Percentiles rank a stretch among this genome's conserved stretches.
Conservation (phyloP, 352 stramenopile genomes). For the Phytopythium ostracodes region DNA sequence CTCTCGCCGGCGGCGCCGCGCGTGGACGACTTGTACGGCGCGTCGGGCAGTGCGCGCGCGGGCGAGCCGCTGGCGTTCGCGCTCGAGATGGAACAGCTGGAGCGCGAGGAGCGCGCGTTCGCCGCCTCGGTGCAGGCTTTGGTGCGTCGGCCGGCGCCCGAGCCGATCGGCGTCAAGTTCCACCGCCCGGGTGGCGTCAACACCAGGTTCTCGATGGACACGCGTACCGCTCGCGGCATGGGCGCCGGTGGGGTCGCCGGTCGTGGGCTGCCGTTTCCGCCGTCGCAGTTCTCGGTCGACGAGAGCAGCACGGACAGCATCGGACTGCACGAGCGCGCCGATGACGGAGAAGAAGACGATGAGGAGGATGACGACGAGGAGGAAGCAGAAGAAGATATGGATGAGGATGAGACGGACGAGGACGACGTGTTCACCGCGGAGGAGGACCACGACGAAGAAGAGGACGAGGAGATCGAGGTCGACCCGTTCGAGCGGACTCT, state of each 20-base stretch:
- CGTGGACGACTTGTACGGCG: slow-evolving; percentile 61
- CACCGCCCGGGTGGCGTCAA: slow-evolving; percentile 17
- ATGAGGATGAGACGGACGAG: slow-evolving; percentile 24
- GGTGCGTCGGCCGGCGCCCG: slow-evolving; percentile 39
- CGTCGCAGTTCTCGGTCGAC: slow-evolving; percentile 1
- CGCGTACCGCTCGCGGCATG: not conserved
- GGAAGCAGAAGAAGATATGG: slow-evolving; percentile 10
- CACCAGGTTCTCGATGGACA: no score
- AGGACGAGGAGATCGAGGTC: slow-evolving; percentile 24
- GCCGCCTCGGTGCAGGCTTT: slow-evolving; percentile 45
- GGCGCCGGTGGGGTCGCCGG: not conserved
- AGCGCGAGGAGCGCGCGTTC: slow-evolving; percentile 51
- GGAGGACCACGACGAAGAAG: slow-evolving; percentile 13
- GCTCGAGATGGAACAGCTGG: slow-evolving; percentile 47
- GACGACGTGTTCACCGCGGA: slow-evolving; percentile 23
- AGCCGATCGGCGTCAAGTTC: slow-evolving; percentile 63
- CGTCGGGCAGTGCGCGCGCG: slow-evolving; percentile 34
- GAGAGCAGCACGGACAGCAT: slow-evolving; percentile 5
- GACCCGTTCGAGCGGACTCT: slow-evolving; percentile 23
- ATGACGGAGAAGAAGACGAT: slow-evolving; percentile 25
- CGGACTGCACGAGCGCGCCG: slow-evolving; percentile 7
- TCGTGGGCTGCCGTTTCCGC: slow-evolving; percentile 8
- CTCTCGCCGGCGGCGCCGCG: slow-evolving; percentile 26
- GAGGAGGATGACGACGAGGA: slow-evolving; percentile 30
- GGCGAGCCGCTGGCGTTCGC: slow-evolving; percentile 41